Base-by-base conservation (phyloP, 164 flowering plant genomes). In the Malania oleifera region DNA sequence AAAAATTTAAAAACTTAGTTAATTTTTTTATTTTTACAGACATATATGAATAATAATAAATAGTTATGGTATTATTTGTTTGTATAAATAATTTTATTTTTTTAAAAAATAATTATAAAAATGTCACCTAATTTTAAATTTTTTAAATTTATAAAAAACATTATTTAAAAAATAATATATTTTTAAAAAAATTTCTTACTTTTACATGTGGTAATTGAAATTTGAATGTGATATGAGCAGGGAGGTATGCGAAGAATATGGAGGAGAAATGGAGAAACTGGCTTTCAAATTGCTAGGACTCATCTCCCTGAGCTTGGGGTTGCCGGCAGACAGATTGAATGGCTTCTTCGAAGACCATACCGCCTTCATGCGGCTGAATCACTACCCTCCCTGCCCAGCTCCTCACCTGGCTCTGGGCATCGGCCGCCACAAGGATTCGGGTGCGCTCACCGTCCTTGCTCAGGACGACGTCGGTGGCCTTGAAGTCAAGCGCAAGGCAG, bases 391-490 rank as follows among this genome's bases (percentile, higher is more conserved):
- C 0, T 82, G 82, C 66, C 86, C 82, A 18, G 17, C 23, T 10
- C 83, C 86, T 17, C 45, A 76, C 20, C 53, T 75, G 0, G 78
- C 75, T 9, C 73, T 81, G 1, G 86, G 86, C 6, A 75, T 77
- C 3, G 75, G 78, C 28, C 70, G 75, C 19, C 83, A 79, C 66
- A 81, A 81, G 65, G 82, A 81, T 45, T 47, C 70, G 1, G 77
- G 77, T 3, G 82, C 70, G 20, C 31, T 81, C 2, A 79, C 83
- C n/a, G 60, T 79, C 2, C 73, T 77, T 11, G 61, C 72, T 1
- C 82, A 81, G 44, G 86, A 81, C 26, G 73, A 60, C 46, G 83
- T 81, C 7, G 80, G 77, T 1, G 85, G 88, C 1, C 70, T 83
- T 0, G 52, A 83, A 40, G 82, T 82, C 3, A 80, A 66, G 66